Conservation (phyloP, 129 eudicot genomes). For the Oenanthe sinensis region DNA sequence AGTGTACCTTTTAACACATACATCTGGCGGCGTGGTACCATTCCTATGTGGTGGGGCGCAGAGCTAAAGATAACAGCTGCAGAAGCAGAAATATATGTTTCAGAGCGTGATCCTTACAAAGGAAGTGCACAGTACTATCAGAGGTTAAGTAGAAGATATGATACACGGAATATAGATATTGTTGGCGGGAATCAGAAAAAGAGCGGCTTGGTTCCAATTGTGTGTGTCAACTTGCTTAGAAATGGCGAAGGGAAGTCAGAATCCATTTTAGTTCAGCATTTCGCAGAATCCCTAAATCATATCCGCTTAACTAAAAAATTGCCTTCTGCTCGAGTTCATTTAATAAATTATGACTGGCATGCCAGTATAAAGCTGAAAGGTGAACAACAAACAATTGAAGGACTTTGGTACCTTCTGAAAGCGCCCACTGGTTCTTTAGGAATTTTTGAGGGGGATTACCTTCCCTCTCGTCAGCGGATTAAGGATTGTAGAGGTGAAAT, state of each 20-base stretch:
- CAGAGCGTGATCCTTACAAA: slow-evolving; percentile 85
- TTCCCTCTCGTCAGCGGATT: slow-evolving; percentile 78
- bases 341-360: slow-evolving; percentile 96
- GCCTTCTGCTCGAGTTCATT: slow-evolving; percentile 59
- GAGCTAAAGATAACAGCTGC: slow-evolving; percentile 93
- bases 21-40: slow-evolving; percentile 90
- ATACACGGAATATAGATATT: slow-evolving; percentile 38
- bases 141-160: slow-evolving; percentile 78
- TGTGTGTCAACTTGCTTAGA: slow-evolving; percentile 71
- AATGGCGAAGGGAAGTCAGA: slow-evolving; percentile 94
- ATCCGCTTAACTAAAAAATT: slow-evolving; percentile 61
- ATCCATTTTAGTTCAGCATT: slow-evolving; percentile 78
- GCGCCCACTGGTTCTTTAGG: slow-evolving; percentile 86
- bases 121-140: slow-evolving; percentile 85
- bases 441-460: slow-evolving; percentile 85
- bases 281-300: slow-evolving; percentile 71
- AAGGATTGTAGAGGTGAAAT: slow-evolving; percentile 83
- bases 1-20: slow-evolving; percentile 88
- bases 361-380: slow-evolving; percentile 78
- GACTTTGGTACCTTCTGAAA: slow-evolving; percentile 76
- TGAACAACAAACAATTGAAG: slow-evolving; percentile 90
- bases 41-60: slow-evolving; percentile 99
- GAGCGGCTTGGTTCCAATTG: slow-evolving; percentile 69
- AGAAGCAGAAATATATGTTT: slow-evolving; percentile 94
- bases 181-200: slow-evolving; percentile 54